phyloP scores from a whole-genome alignment of 1,284 basidiomycete genomes.

The Mycosarcoma mackinlayi region DNA sequence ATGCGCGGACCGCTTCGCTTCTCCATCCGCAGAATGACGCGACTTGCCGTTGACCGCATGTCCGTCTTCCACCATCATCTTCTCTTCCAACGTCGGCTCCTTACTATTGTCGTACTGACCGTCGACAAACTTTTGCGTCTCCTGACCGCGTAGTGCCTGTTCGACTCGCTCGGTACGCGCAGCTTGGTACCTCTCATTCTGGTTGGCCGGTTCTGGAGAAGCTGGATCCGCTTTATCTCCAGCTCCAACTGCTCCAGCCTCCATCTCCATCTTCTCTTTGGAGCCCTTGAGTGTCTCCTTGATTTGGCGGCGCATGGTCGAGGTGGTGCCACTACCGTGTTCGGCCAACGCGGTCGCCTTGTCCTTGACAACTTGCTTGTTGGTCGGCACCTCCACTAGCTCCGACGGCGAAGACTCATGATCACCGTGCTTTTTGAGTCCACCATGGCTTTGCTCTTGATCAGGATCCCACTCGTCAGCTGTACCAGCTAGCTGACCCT shows the following conservation, averaged over 20 bases:
- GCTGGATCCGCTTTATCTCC: not conserved
- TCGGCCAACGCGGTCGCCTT: constrained; percentile 18
- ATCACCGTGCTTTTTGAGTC: constrained; percentile 18
- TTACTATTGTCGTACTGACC: constrained; percentile 46
- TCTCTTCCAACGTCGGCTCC: constrained; percentile 52
- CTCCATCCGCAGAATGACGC: constrained; percentile 1
- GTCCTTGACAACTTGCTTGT: constrained; percentile 14
- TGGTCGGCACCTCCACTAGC: constrained; percentile 29
- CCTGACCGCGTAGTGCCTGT: constrained; percentile 27
- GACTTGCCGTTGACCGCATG: constrained; percentile 29
- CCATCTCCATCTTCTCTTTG: constrained; percentile 21
- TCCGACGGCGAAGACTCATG: constrained; percentile 7
- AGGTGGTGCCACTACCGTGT: constrained; percentile 18
- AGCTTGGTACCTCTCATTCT: constrained; percentile 38
- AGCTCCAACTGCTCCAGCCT: not conserved
- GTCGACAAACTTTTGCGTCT: constrained; percentile 34
- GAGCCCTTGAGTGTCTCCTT: constrained; percentile 25
- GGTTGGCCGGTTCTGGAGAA: constrained; percentile 16
- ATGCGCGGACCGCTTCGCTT: constrained; percentile 9
- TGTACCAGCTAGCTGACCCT: constrained; percentile 31
- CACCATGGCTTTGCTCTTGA: constrained; percentile 74
- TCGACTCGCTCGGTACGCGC: constrained; percentile 36
- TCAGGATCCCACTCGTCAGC: constrained; percentile 80
- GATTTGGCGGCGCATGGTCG: constrained; percentile 32
- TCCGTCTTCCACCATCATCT: constrained; percentile 34